These are phyloP conservation scores for Pseudocercospora macadamiae DNA, from an alignment of 2,329 filamentous ascomycete species.

Conservation along the genomic window DNA sequence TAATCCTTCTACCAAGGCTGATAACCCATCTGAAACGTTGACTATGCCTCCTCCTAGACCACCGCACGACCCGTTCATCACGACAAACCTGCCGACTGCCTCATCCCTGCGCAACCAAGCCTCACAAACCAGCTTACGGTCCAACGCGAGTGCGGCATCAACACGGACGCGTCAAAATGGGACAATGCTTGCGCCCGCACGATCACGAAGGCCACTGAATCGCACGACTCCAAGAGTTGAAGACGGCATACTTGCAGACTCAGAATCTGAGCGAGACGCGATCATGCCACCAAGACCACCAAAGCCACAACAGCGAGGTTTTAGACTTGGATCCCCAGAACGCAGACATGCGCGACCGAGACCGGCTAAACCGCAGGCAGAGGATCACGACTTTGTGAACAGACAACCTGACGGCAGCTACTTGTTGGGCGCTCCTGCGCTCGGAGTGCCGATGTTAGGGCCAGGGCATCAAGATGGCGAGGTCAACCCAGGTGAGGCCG, in stretches of 20 bases:
- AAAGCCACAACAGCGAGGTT: constrained; percentile 18
- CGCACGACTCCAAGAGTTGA: constrained; percentile 30
- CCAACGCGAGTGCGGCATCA: constrained; percentile 29
- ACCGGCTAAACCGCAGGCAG: constrained; percentile 19
- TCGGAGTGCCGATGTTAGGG: constrained; percentile 16
- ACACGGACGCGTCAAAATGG: constrained; percentile 30
- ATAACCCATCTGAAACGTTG: background rate
- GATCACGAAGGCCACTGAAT: constrained; percentile 29
- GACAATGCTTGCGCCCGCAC: constrained; percentile 33
- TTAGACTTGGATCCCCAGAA: constrained; percentile 27
- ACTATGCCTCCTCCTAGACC: constrained; percentile 17
- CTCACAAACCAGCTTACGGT: constrained; percentile 30
- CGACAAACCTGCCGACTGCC: constrained; percentile 15
- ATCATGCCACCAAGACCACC: constrained; percentile 14
- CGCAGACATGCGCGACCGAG: constrained; percentile 14
- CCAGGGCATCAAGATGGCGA: constrained; percentile 16
- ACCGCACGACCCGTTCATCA: constrained; percentile 32
- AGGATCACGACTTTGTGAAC: constrained; percentile 34
- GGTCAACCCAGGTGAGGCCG: constrained; percentile 7
- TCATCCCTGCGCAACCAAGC: constrained; percentile 26
- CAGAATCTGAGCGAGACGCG: constrained; percentile 29
- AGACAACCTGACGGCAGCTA: constrained; percentile 33
- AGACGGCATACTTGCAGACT: constrained; percentile 35
- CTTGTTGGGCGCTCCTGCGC: constrained; percentile 25
- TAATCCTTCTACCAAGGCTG: background rate